Percentiles rank a stretch among this genome's conserved stretches.
Evolutionary conservation across 2,329 filamentous ascomycete genomes (phyloP).

Genomic region (Pestalotiopsis sp.): DNA sequence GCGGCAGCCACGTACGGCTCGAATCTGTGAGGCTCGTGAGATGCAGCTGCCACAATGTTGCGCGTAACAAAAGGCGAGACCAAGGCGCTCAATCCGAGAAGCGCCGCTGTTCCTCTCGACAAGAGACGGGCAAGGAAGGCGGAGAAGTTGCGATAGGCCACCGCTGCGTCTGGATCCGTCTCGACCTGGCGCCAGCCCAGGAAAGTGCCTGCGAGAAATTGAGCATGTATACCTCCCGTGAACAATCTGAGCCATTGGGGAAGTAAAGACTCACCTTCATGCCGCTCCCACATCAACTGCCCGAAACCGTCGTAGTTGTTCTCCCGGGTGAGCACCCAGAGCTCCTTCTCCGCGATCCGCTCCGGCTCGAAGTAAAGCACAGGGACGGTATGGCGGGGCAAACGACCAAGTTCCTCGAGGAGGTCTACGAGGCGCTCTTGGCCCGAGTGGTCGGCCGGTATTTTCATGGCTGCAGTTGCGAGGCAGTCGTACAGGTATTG

Average conservation of each 20-base stretch:
- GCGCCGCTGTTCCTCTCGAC: not conserved
- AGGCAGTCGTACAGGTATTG: slow-evolving; percentile 6
- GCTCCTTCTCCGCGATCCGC: slow-evolving; percentile 3
- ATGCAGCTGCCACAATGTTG: not conserved
- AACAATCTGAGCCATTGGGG: not conserved
- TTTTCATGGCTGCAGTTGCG: slow-evolving; percentile 2
- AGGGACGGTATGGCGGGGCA: not conserved
- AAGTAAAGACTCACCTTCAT: not conserved
- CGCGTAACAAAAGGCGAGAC: not conserved
- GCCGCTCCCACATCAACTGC: slow-evolving; percentile 8
- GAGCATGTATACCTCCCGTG: no score
- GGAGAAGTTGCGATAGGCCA: not conserved
- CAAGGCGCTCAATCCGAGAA: not conserved
- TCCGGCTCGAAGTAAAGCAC: not conserved
- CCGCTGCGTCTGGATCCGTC: not conserved
- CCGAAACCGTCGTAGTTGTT: slow-evolving; percentile 4
- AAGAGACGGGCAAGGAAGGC: slow-evolving; percentile 4
- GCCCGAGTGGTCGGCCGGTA: not conserved
- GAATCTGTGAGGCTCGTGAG: not conserved
- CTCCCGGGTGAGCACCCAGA: slow-evolving; percentile 5
- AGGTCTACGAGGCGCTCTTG: slow-evolving; percentile 1
- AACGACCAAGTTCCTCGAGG: not conserved
- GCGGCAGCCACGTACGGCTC: not conserved
- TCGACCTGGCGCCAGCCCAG: not conserved
- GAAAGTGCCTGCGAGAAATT: not conserved